Evolutionary conservation across 202 grass and related monocot species (phyloP).

Genomic region (Elaeis oleifera): DNA sequence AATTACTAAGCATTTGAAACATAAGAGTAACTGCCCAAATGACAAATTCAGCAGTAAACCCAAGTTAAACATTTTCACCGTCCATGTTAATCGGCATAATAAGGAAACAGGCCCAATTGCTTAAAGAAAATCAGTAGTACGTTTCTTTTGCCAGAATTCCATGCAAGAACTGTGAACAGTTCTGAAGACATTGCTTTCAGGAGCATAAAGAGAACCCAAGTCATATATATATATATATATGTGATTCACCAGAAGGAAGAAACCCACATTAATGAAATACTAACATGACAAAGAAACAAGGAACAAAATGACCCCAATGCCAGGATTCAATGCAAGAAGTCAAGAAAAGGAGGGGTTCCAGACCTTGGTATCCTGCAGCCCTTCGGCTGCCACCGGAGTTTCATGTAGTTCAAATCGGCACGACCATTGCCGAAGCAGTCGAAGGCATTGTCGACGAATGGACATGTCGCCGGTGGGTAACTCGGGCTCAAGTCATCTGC

Average conservation of each 20-base stretch:
- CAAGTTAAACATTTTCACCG: too few relatives aligned
- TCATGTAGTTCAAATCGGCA: constrained; percentile 53
- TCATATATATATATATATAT: too few relatives aligned
- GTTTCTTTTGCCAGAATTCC: neutral
- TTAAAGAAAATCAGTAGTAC: neutral
- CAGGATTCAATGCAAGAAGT: neutral
- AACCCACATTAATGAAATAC: too few relatives aligned
- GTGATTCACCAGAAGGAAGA: too few relatives aligned
- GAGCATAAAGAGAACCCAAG: too few relatives aligned
- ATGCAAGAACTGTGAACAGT: too few relatives aligned
- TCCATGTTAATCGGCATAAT: too few relatives aligned
- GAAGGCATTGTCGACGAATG: constrained; percentile 65
- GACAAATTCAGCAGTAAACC: too few relatives aligned
- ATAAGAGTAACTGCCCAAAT: too few relatives aligned
- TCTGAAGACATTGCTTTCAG: too few relatives aligned
- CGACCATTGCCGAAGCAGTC: constrained; percentile 70
- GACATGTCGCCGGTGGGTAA: constrained; percentile 58
- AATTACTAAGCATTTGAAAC: too few relatives aligned
- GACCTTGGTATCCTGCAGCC: constrained; percentile 67
- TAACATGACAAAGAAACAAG: neutral
- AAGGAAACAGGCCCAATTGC: neutral
- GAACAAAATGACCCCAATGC: neutral
- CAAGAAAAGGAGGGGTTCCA: neutral
- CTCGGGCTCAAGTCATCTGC: constrained; percentile 46
- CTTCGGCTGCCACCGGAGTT: constrained; percentile 68